Percentiles rank a stretch among this genome's conserved stretches.
Evolutionary conservation across 345 rosid genomes (phyloP).

Genomic region (Rhodomyrtus tomentosa): DNA sequence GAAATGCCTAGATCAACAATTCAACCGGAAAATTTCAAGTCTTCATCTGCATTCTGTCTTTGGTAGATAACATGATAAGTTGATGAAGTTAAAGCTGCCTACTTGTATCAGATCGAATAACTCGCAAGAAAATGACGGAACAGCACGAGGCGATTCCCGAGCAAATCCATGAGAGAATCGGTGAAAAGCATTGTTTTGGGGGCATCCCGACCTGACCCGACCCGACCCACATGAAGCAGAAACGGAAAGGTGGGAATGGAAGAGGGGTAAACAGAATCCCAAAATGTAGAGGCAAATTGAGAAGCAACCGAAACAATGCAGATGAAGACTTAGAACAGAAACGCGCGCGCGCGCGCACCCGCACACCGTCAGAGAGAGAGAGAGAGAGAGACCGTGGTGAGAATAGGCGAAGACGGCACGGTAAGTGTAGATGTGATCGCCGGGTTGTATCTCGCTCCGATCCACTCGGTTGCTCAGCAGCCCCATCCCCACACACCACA

Average conservation of each 20-base stretch:
- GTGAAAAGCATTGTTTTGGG: neutral
- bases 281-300: neutral
- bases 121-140: neutral
- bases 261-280: neutral
- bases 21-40: neutral
- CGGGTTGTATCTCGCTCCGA: conserved; percentile 62
- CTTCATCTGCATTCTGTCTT: neutral
- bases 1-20: neutral
- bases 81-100: neutral
- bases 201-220: too few relatives aligned
- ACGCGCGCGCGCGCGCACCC: too few relatives aligned
- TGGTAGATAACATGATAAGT: neutral
- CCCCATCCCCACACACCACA: conserved; percentile 61
- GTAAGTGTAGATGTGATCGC: conserved; percentile 96
- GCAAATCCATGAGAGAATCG: neutral
- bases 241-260: neutral
- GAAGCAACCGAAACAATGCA: neutral
- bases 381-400: conserved; percentile 60
- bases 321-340: too few relatives aligned
- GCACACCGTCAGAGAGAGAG: neutral
- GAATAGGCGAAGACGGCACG: conserved; percentile 91
- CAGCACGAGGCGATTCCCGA: neutral
- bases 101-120: neutral
- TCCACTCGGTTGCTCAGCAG: conserved; percentile 69
- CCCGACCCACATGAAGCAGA: neutral